phyloP scores from a whole-genome alignment of 2,329 filamentous ascomycete genomes.

The Fusarium paranaense region DNA sequence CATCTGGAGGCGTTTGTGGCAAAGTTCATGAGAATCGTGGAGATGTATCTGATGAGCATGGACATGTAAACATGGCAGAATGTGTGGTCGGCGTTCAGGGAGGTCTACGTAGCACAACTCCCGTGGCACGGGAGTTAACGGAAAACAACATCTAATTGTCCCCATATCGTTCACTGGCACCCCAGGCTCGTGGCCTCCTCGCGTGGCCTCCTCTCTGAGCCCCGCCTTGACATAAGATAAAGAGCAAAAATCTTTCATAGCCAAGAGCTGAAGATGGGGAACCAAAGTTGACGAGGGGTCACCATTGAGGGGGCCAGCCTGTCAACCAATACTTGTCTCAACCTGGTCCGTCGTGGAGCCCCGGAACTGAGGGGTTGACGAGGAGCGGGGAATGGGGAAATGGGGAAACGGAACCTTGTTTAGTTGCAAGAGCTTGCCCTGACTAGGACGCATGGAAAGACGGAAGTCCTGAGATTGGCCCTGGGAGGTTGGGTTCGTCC shows the following conservation, averaged over 20 bases:
- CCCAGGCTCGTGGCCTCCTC: not conserved
- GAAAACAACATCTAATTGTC: slow-evolving; percentile 9
- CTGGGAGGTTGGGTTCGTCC: not conserved
- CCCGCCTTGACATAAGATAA: not conserved
- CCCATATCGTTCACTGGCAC: not conserved
- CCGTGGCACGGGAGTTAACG: slow-evolving; percentile 16
- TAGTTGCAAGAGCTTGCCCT: slow-evolving; percentile 11
- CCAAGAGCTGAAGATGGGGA: slow-evolving; percentile 8
- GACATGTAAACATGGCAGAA: slow-evolving; percentile 63
- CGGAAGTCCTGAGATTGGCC: slow-evolving; percentile 9
- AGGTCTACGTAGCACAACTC: slow-evolving; percentile 27
- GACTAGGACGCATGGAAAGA: slow-evolving; percentile 26
- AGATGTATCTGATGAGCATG: slow-evolving; percentile 93
- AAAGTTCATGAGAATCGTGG: slow-evolving; percentile 96
- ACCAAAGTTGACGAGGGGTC: slow-evolving; percentile 4
- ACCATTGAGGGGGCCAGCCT: slow-evolving; percentile 5
- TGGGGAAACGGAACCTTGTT: slow-evolving; percentile 37
- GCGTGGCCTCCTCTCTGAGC: not conserved
- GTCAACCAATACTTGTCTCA: slow-evolving; percentile 13
- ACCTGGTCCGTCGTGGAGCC: slow-evolving; percentile 11
- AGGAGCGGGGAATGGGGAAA: slow-evolving; percentile 31
- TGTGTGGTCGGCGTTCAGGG: slow-evolving; percentile 40
- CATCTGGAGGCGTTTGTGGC: slow-evolving; percentile 98
- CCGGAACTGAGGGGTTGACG: slow-evolving; percentile 16
- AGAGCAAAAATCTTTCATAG: not conserved